Percentiles rank a stretch among this genome's conserved stretches.
Evolutionary conservation across 2,329 filamentous ascomycete species (phyloP).

Genomic region (Allantophomopsis lycopodina): DNA sequence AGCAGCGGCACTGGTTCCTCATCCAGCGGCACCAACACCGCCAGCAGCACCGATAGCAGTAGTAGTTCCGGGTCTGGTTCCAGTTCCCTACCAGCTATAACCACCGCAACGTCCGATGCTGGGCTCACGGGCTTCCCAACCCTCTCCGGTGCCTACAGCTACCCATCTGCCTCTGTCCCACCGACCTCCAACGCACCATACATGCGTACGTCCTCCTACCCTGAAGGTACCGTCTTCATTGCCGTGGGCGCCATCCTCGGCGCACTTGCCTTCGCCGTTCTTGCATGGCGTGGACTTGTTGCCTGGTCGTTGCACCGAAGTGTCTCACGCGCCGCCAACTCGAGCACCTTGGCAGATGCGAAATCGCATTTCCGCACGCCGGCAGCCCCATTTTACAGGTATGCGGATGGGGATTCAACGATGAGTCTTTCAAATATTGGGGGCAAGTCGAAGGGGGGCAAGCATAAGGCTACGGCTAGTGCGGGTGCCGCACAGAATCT

Average conservation of each 20-base stretch:
- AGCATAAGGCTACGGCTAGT: conserved; percentile 19
- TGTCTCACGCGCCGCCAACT: conserved; percentile 72
- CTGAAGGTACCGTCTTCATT: conserved; percentile 94
- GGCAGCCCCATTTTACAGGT: conserved; percentile 49
- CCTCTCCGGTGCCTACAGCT: conserved; percentile 41
- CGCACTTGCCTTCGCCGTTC: conserved; percentile 65
- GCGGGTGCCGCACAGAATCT: conserved; percentile 24
- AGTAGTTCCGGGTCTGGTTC: background rate
- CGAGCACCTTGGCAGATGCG: conserved; percentile 54
- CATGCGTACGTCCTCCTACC: conserved; percentile 75
- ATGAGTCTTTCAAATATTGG: conserved; percentile 14
- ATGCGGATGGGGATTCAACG: conserved; percentile 35
- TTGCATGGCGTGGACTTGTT: conserved; percentile 78
- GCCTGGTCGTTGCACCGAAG: conserved; percentile 87
- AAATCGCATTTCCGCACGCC: conserved; percentile 51
- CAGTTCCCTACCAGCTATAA: conserved; percentile 5
- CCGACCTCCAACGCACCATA: conserved; percentile 77
- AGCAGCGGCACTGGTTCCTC: conserved; percentile 1
- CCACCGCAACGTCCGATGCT: background rate
- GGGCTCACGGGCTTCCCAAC: conserved; percentile 28
- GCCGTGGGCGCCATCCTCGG: conserved; percentile 81
- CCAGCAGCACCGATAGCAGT: conserved; percentile 8
- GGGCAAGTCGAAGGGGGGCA: conserved; percentile 12
- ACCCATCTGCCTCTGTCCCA: conserved; percentile 64
- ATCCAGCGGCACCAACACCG: background rate